phyloP scores from a whole-genome alignment of 2,329 filamentous ascomycete species.

The Microsporum canis region DNA sequence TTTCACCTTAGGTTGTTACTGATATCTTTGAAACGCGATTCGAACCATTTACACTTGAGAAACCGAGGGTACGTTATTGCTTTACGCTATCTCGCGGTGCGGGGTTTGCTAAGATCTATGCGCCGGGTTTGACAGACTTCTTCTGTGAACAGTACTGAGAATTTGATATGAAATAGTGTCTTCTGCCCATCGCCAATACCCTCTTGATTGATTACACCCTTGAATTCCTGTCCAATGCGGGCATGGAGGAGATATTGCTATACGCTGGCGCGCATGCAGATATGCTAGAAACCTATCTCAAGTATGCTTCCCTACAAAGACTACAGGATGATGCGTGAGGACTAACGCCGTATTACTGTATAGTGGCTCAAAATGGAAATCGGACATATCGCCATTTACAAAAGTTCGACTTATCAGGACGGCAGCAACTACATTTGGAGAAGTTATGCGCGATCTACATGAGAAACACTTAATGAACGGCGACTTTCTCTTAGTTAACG shows the following conservation, averaged over 20 bases:
- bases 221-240: slow-evolving; percentile 88
- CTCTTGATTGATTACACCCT: slow-evolving; percentile 96
- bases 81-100: slow-evolving; percentile 1
- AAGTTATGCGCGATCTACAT: slow-evolving; percentile 90
- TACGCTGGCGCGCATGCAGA: slow-evolving; percentile 84
- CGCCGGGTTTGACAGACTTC: neutral
- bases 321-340: neutral
- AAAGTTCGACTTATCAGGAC: slow-evolving; percentile 76
- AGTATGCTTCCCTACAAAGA: slow-evolving; percentile 30
- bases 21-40: slow-evolving; percentile 94
- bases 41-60: slow-evolving; percentile 76
- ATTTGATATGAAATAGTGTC: slow-evolving; percentile 50
- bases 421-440: slow-evolving; percentile 75
- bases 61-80: slow-evolving; percentile 59
- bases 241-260: slow-evolving; percentile 86
- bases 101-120: neutral
- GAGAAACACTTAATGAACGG: slow-evolving; percentile 71
- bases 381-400: slow-evolving; percentile 66
- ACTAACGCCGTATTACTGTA: neutral
- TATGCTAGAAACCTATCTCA: slow-evolving; percentile 76
- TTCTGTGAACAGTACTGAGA: neutral
- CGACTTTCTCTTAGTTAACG: slow-evolving; percentile 87
- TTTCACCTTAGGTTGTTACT: slow-evolving; percentile 57
- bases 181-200: slow-evolving; percentile 83
- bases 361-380: slow-evolving; percentile 60